Evolutionary conservation across 352 stramenopile genomes (phyloP), one percentile per base, ranked within the genome.

Genomic region (Albugo candida): DNA sequence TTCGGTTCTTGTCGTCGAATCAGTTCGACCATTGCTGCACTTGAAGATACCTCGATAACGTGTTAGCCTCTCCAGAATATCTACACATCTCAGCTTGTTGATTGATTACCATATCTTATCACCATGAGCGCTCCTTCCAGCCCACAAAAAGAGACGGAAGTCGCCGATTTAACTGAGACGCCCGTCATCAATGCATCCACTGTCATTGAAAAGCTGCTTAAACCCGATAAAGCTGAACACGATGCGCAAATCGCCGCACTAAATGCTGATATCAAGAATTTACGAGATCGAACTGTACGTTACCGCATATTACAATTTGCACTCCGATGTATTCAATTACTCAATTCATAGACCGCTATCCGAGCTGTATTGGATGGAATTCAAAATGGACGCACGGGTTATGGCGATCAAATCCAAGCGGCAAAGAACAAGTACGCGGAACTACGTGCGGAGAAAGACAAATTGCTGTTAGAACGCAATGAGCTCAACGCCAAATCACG

Each of bases 181-280:
- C 38, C 38, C 8, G 38, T 43, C 17, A 47, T 72, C 36, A 68
- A 72, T 50, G 76, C 81, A 60, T 69, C 74, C 10, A 70, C 83
- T 48, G 74, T 84, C 36, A 83, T 87, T 53, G 71, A 83, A 60
- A 71, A 70, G 31, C 60, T 88, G 36, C 66, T 70, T 43, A 91
- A 91, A 70, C 77, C 77, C 0, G 77, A 91, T 60, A 91, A 97
- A 69, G 77, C 80, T 0, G 81, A 71, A 16, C 83, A 96, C 58
- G 86, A 97, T 24, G 67, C 69, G 12, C 68, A 83, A 47, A 65
- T 97, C 47, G 59, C 63, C 35, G 72, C 61, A 49, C 67, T 98
- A 43, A 83, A 95, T 53, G 58, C 61, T 11, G 70, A 80, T 40
- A 96, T 97, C 56, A 93, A 97, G 60, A 77, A 81, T 58, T 66